Evolutionary conservation across 352 stramenopile species (phyloP).

Genomic region (Pythium oligandrum): DNA sequence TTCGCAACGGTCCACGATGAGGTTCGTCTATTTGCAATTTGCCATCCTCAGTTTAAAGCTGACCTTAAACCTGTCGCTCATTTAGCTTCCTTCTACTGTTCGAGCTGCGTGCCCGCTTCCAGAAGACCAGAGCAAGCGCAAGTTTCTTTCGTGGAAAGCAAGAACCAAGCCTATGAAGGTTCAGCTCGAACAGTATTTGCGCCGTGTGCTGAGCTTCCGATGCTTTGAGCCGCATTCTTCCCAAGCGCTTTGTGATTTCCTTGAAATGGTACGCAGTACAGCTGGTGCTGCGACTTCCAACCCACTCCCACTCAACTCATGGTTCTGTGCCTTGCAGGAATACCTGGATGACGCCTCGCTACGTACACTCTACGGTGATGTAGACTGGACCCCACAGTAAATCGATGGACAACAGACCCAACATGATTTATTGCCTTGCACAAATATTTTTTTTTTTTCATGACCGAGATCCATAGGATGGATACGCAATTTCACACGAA

Average conservation of each 20-base stretch:
- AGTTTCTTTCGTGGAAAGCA: constrained; percentile 56
- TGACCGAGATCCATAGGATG: constrained; percentile 48
- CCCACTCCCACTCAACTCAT: neutral
- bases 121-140: constrained; percentile 34
- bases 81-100: constrained; percentile 36
- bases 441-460: constrained; percentile 1
- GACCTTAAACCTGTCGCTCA: no score
- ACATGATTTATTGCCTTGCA: neutral
- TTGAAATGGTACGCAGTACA: constrained; percentile 47
- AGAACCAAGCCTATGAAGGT: constrained; percentile 55
- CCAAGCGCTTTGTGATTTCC: constrained; percentile 64
- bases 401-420: no score
- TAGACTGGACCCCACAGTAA: no score
- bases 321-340: constrained; percentile 30
- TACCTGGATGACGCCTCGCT: constrained; percentile 23
- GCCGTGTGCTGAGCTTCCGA: constrained; percentile 42
- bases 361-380: no score
- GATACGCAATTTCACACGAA: constrained; percentile 78
- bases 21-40: neutral
- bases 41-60: no score
- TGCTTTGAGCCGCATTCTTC: constrained; percentile 46
- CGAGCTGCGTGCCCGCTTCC: constrained; percentile 38
- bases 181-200: constrained; percentile 59
- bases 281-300: no score
- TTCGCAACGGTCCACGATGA: constrained; percentile 59